Conservation (phyloP, 495 filamentous ascomycete species). For the Rostrohypoxylon terebratum region DNA sequence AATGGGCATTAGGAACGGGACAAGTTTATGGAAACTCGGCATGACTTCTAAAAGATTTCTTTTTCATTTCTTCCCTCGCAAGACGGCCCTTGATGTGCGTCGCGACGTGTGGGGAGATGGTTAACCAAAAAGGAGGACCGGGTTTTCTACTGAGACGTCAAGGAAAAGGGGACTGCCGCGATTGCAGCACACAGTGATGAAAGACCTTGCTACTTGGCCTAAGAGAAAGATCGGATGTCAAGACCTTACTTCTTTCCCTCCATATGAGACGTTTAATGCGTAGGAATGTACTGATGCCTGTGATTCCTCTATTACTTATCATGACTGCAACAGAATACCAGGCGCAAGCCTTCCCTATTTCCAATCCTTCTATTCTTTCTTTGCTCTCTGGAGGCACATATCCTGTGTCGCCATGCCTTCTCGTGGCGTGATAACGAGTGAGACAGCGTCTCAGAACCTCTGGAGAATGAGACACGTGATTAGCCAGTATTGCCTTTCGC, state of each 20-base stretch:
- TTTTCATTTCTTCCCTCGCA: slow-evolving; percentile 45
- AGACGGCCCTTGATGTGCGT: slow-evolving; percentile 43
- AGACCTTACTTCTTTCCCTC: slow-evolving; percentile 18
- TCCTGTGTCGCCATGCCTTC: not conserved
- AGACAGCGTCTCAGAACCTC: not conserved
- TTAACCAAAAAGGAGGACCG: slow-evolving; percentile 47
- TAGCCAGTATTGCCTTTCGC: not conserved
- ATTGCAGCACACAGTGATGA: slow-evolving; percentile 41
- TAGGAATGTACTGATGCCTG: slow-evolving; percentile 21
- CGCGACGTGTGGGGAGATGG: slow-evolving; percentile 38
- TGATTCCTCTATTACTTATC: slow-evolving; percentile 14
- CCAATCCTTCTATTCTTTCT: not conserved
- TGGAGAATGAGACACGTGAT: too few relatives aligned
- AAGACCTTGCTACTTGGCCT: slow-evolving; percentile 43
- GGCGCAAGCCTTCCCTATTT: slow-evolving; percentile 1
- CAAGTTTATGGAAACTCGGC: slow-evolving; percentile 49
- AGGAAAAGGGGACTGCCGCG: slow-evolving; percentile 33
- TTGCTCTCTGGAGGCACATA: not conserved
- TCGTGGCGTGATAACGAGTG: slow-evolving; percentile 7
- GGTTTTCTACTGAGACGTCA: slow-evolving; percentile 43
- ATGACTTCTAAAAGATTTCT: slow-evolving; percentile 53
- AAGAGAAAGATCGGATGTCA: slow-evolving; percentile 46
- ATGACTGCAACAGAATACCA: slow-evolving; percentile 12
- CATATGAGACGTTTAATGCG: slow-evolving; percentile 30
- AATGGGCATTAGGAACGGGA: slow-evolving; percentile 44